Evolutionary conservation across 345 rosid species (phyloP), one percentile per base, ranked within the genome.

Genomic region (Salix brachista): DNA sequence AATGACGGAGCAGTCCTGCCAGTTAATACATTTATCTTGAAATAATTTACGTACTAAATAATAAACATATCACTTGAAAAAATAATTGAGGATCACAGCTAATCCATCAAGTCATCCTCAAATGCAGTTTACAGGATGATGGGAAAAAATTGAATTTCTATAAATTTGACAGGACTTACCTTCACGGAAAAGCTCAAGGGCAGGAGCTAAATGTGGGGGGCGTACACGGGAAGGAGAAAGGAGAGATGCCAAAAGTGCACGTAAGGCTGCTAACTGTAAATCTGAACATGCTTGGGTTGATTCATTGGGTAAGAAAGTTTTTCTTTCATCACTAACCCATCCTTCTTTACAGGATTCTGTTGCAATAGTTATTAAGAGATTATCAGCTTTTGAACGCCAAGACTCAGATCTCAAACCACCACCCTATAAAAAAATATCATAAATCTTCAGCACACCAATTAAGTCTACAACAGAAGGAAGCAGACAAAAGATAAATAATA

Each of bases 191-290:
- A 93, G 93, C 85, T 92, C 90, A 78, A 91, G 89, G 65, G 89
- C 87, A 78, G 74, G 84, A 75, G 94, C 88, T 69, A 96, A 83
- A 85, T 83, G 84, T 54, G 85, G 81, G 37, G 97, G 90, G 3
- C 92, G 92, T 58, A 61, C 65, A 72, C 79, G 80, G 79, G 90
- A 79, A 52, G 90, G 94, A 65, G 98, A 90, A 78, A 93, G 89
- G 11, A 94, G 88, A 75, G 97, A 92, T 65, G 91, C 89, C 83
- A 86, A 81, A 73, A 96, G 89, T 44, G 96, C 94, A 66, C 79
- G 84, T 61, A 96, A 88, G 54, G 94, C 89, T 67, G 95, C 89
- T 74, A 91, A 86, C 86, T 89, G 96, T 76, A 91, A 86, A 86
- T 87, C 91, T 80, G 85, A 86, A 64, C 36, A 78, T 74, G 65